Evolutionary conservation across 2,329 filamentous ascomycete genomes (phyloP), one percentile per base, ranked within the genome.

Genomic region (Colletotrichum sp.): DNA sequence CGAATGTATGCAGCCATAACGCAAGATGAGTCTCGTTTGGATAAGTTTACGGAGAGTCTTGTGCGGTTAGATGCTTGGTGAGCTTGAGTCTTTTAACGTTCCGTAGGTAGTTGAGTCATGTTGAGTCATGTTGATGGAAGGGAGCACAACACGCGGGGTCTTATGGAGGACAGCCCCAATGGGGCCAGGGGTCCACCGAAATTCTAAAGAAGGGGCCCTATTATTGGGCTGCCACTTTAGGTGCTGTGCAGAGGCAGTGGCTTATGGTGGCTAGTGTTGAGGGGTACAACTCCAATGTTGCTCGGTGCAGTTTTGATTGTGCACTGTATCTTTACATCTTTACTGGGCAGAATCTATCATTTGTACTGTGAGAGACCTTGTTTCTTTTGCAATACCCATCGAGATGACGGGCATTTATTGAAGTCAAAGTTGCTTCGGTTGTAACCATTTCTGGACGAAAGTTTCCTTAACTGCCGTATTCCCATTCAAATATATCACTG

Each of bases 1-100:
- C 81, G 78, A 24, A 82, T 78, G 63, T 82, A 83, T 0, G 63
- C 24, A 6, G 60, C 21, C 8, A 86, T 82, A 68, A 4, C 24
- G 6, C 9, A 10, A 34, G 28, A 21, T 28, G 5, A 8, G 8
- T 36, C 13, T 39, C n/a, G 10, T n/a, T 12, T 24, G 44, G 12
- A 24, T 52, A 13, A 52, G n/a, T 13, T 52, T 13, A 52, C n/a
- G 44, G 44, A 52, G n/a, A 52, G n/a, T 52, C 9, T 52, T 52
- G n/a, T 52, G 44, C 44, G 12, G 44, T 52, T 24, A 52, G n/a
- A 13, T 21, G 44, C 18, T 49, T 21, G 44, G n/a, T 13, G 44
- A 52, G 8, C 44, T 52, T 52, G 44, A 49, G 18, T 49, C 44
- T 49, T 49, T 49, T 21, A 10, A 49, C 44, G 44, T 49, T n/a